Conservation (phyloP, 139 green algal species). For the Picochlorum costavermella region DNA sequence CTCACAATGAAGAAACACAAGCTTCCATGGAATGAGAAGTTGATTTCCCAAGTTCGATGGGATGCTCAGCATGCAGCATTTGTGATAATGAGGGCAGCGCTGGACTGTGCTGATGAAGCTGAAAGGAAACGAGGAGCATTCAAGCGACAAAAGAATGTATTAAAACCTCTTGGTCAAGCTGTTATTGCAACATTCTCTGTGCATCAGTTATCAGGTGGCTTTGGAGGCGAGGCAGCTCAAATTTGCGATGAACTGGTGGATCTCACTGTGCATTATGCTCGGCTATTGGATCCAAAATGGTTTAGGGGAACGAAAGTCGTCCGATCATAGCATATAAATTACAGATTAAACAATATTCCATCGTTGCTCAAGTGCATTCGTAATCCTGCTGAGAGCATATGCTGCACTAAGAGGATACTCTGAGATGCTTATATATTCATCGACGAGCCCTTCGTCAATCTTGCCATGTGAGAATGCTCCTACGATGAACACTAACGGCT, state of each 20-base stretch:
- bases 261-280: constrained; percentile 33
- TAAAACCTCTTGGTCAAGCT: constrained; percentile 32
- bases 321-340: constrained; percentile 1
- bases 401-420: constrained; percentile 86
- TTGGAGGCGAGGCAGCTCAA: constrained; percentile 15
- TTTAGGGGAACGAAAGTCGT: constrained; percentile 27
- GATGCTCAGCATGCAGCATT: constrained; percentile 25
- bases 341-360: constrained; percentile 67
- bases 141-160: constrained; percentile 23
- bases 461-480: constrained; percentile 89
- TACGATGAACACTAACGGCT: constrained; percentile 76
- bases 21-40: constrained; percentile 33
- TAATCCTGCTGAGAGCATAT: constrained; percentile 77
- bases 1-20: constrained; percentile 20
- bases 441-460: constrained; percentile 75
- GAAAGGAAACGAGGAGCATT: constrained; percentile 18
- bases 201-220: constrained; percentile 44
- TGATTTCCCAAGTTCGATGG: constrained; percentile 23
- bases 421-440: constrained; percentile 78
- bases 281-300: constrained; percentile 38
- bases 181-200: constrained; percentile 31
- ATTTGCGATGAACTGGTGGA: constrained; percentile 27
- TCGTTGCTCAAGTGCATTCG: constrained; percentile 80
- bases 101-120: not conserved
- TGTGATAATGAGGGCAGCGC: constrained; percentile 26